A percentile compares a stretch with the other conserved stretches of the same genome.
phyloP scores from a whole-genome alignment of 2,329 filamentous ascomycete genomes.

The Elsinoe australis region DNA sequence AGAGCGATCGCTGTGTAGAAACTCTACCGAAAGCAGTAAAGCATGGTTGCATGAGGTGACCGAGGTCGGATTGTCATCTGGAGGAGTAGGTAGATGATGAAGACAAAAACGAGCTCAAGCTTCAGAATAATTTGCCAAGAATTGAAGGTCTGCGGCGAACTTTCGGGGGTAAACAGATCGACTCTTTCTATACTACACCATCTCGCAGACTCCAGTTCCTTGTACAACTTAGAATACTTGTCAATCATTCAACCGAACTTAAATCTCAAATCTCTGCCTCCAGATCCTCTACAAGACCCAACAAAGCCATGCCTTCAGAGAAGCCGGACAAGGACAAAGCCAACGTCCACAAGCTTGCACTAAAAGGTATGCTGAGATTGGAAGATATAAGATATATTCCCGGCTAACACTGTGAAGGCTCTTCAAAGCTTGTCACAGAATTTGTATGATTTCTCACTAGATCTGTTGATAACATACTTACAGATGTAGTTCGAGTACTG shows the following conservation, averaged over 20 bases:
- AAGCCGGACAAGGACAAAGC: constrained; percentile 53
- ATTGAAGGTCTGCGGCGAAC: not conserved
- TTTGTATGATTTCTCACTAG: constrained; percentile 59
- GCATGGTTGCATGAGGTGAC: constrained; percentile 43
- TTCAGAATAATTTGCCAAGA: constrained; percentile 1
- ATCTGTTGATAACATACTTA: constrained; percentile 4
- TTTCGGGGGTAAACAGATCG: constrained; percentile 14
- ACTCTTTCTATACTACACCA: not conserved
- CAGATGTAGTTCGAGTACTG: constrained; percentile 79
- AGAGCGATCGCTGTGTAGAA: not conserved
- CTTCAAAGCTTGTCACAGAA: constrained; percentile 83
- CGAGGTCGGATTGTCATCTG: not conserved
- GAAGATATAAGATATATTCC: too few species aligned
- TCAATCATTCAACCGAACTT: not conserved
- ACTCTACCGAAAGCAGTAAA: constrained; percentile 23
- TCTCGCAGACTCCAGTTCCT: constrained; percentile 9
- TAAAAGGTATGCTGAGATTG: constrained; percentile 60
- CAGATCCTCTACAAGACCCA: too few species aligned
- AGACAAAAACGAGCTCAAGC: not conserved
- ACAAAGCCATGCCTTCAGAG: constrained; percentile 17
- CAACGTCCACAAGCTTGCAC: constrained; percentile 88
- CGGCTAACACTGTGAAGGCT: constrained; percentile 42
- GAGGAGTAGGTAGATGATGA: not conserved
- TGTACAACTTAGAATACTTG: not conserved
- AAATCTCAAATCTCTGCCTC: not conserved